A percentile compares a stretch with the other conserved stretches of the same genome.
Evolutionary conservation across 1,139 yeast genomes (phyloP).

Genomic region (Blastobotrys persicus): DNA sequence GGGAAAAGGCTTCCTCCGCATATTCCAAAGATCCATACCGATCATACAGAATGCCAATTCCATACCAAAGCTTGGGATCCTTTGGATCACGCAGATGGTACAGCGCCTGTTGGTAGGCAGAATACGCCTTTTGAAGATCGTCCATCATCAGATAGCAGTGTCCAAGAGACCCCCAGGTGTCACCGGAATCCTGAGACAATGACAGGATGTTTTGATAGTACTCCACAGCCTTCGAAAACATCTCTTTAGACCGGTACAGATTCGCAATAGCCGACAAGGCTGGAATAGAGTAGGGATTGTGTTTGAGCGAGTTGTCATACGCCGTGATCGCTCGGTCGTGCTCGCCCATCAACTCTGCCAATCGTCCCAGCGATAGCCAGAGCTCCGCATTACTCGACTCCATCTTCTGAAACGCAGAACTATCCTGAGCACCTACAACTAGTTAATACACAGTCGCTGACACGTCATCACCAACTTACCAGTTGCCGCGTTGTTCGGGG

Average conservation of each 20-base stretch:
- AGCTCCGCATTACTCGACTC: slow-evolving; percentile 71
- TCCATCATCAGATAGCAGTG: slow-evolving; percentile 97
- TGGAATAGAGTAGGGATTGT: slow-evolving; percentile 80
- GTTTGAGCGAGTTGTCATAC: slow-evolving; percentile 86
- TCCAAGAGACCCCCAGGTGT: slow-evolving; percentile 95
- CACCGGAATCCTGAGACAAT: slow-evolving; percentile 85
- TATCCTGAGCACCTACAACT: slow-evolving; percentile 16
- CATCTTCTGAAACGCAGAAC: slow-evolving; percentile 48
- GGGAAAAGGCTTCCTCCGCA: slow-evolving; percentile 96
- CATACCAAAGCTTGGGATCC: slow-evolving; percentile 97
- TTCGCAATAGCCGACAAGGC: slow-evolving; percentile 85
- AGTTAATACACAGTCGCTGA: not conserved
- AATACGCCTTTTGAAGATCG: slow-evolving; percentile 90
- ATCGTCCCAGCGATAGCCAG: slow-evolving; percentile 84
- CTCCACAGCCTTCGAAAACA: slow-evolving; percentile 91
- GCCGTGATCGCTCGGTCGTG: slow-evolving; percentile 85
- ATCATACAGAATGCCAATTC: slow-evolving; percentile 93
- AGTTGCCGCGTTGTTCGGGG: slow-evolving; percentile 5
- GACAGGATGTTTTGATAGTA: slow-evolving; percentile 83
- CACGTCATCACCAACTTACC: not conserved
- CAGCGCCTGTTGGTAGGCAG: slow-evolving; percentile 94
- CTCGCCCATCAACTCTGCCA: slow-evolving; percentile 88
- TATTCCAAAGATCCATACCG: slow-evolving; percentile 93
- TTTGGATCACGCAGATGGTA: slow-evolving; percentile 89
- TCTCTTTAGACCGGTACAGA: slow-evolving; percentile 82